phyloP scores from a whole-genome alignment of 2,329 filamentous ascomycete genomes.

The Sarocladiaceae sp. region DNA sequence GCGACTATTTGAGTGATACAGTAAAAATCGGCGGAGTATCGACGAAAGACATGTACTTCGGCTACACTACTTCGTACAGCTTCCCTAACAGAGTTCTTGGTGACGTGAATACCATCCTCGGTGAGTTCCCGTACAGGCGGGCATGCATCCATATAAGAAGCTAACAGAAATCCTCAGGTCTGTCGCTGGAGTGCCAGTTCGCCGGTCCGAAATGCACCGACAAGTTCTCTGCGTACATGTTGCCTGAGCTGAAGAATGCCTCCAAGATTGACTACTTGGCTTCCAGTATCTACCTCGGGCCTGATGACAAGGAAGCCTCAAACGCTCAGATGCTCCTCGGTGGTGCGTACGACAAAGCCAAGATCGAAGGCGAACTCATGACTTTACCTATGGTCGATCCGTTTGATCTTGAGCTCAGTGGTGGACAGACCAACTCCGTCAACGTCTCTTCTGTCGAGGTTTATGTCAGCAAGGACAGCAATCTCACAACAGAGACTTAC shows the following conservation, averaged over 20 bases:
- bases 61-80: not conserved
- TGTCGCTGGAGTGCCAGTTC: slow-evolving; percentile 5
- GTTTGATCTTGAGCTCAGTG: not conserved
- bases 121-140: not conserved
- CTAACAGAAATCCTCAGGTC: not conserved
- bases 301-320: slow-evolving; percentile 1
- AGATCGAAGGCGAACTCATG: slow-evolving; percentile 2
- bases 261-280: slow-evolving; percentile 6
- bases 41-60: slow-evolving; percentile 3
- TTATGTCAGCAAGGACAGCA: not conserved
- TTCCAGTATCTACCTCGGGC: slow-evolving; percentile 3
- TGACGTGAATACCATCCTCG: slow-evolving; percentile 1
- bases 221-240: slow-evolving; percentile 7
- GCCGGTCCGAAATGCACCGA: slow-evolving; percentile 15
- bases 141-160: not conserved
- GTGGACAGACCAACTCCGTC: not conserved
- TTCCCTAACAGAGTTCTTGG: not conserved
- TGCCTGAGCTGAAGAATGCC: slow-evolving; percentile 4
- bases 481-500: not conserved
- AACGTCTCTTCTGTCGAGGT: slow-evolving; percentile 5
- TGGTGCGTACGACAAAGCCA: slow-evolving; percentile 4
- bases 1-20: slow-evolving; percentile 5
- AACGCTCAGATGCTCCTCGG: slow-evolving; percentile 4
- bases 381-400: slow-evolving; percentile 4
- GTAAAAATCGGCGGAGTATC: not conserved